A percentile compares a stretch with the other conserved stretches of the same genome.
These are phyloP conservation scores for Trichosporon sp. DNA, from an alignment of 1,284 basidiomycete species.

Conservation along the genomic window DNA sequence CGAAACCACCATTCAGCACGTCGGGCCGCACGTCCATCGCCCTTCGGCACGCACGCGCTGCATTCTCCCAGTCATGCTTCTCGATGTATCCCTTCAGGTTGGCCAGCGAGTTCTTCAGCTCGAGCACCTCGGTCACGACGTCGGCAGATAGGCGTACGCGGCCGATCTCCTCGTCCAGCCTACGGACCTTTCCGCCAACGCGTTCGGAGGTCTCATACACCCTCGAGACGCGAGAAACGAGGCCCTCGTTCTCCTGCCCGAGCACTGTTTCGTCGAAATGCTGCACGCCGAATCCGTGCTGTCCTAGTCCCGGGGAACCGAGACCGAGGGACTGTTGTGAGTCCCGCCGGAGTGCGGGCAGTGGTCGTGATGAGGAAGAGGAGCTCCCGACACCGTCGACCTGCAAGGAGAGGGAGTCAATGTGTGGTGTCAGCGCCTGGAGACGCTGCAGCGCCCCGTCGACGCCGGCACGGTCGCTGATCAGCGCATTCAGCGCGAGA, in stretches of 20 bases:
- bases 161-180: conserved; percentile 86
- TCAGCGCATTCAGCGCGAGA: conserved; percentile 70
- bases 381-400: conserved; percentile 57
- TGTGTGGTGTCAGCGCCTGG: conserved; percentile 65
- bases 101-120: conserved; percentile 84
- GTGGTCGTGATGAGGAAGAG: background rate
- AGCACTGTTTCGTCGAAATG: conserved; percentile 24
- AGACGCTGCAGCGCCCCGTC: conserved; percentile 67
- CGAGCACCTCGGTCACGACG: conserved; percentile 81
- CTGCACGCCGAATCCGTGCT: conserved; percentile 30
- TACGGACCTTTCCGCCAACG: conserved; percentile 82
- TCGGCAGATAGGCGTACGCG: conserved; percentile 82
- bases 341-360: background rate
- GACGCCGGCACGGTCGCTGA: conserved; percentile 71
- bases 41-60: conserved; percentile 82
- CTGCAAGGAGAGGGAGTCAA: conserved; percentile 67
- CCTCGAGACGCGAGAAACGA: conserved; percentile 51
- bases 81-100: conserved; percentile 78
- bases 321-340: conserved; percentile 11
- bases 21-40: conserved; percentile 80
- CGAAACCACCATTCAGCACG: conserved; percentile 81
- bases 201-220: conserved; percentile 74
- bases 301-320: conserved; percentile 38
- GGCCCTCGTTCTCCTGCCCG: conserved; percentile 41
- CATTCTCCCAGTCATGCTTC: conserved; percentile 90